Base-by-base conservation (phyloP, 2,329 filamentous ascomycete genomes). In the Trichoderma simmonsii region DNA sequence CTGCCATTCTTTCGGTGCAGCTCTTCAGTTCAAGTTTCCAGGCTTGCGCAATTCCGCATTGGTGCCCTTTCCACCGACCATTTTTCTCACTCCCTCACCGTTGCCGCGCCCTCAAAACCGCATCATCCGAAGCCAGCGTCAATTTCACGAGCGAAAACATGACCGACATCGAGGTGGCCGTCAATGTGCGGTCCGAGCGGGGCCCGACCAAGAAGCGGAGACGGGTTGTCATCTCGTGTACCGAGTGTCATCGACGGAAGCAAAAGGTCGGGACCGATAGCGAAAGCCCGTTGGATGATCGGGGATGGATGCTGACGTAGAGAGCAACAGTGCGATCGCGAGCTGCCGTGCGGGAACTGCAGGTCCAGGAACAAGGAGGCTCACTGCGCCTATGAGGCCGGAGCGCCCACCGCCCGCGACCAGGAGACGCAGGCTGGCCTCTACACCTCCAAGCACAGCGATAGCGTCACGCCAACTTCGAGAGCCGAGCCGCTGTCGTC, bases 231-330 rank as follows among this genome's bases (percentile, higher is more conserved):
- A 88, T 91, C 71, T 90, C 88, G 8, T 91, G 89, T 75, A 88
- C 86, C 12, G 89, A 91, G 77, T 91, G 89, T 75, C 89, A 91
- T 79, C 83, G 89, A 73, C 84, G 89, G 73, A 91, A 91, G 77
- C 88, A 90, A 77, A 89, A 89, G 83, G 86, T 86, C 59, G 43
- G 77, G 24, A 32, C 15, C 26, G 30, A 32, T 26, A 28, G n/a
- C 18, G 34, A 36, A 60, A 34, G 57, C 57, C 30, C 30, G 21
- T 18, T 30, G 9, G 18, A 21, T 14, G 26, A 26, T n/a, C 34
- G 28, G 18, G 9, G 14, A 65, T 36, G 30, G 6, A n/a, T 28
- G 30, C 70, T 74, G 36, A 72, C 70, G 26, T 36, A 15, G 24
- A 43, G 15, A 15, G 6, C 28, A 36, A 60, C 48, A 89, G 85